Conservation (phyloP, 2,329 filamentous ascomycete genomes). For the Xylaria sp. region DNA sequence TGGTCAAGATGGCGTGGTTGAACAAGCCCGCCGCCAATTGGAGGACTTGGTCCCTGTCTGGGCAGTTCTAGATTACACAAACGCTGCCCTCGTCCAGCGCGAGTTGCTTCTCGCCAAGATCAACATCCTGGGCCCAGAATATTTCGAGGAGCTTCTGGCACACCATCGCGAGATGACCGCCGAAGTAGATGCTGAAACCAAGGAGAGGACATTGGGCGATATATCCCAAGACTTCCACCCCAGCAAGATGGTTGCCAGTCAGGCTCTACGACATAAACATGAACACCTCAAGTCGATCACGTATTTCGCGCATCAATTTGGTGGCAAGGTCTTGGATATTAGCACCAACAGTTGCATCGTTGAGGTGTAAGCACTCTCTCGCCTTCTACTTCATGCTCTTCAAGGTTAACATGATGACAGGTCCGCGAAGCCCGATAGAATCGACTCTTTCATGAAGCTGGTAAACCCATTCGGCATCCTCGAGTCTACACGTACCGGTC, state of each 20-base stretch:
- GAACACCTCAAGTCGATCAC: constrained; percentile 97
- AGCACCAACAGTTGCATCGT: constrained; percentile 99
- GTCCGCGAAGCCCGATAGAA: constrained; percentile 90
- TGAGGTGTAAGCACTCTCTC: constrained; percentile 76
- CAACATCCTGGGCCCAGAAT: constrained; percentile 95
- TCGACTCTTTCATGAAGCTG: constrained; percentile 98
- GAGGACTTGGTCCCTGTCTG: constrained; percentile 98
- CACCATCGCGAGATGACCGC: constrained; percentile 90
- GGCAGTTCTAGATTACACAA: constrained; percentile 97
- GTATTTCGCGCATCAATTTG: constrained; percentile 96
- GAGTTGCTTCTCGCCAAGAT: constrained; percentile 96
- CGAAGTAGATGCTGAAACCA: constrained; percentile 58
- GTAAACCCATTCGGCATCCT: constrained; percentile 94
- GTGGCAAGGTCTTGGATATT: constrained; percentile 96
- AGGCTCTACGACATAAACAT: constrained; percentile 95
- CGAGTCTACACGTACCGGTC: constrained; percentile 92
- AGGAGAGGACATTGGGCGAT: constrained; percentile 57
- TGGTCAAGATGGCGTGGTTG: constrained; percentile 95
- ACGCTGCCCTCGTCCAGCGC: constrained; percentile 90
- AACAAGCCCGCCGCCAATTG: constrained; percentile 93
- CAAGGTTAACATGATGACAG: constrained; percentile 55
- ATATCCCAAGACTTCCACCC: constrained; percentile 83
- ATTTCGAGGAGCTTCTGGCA: constrained; percentile 95
- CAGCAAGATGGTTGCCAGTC: constrained; percentile 81
- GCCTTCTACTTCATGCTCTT: neutral